A percentile compares a stretch with the other conserved stretches of the same genome.
These are phyloP conservation scores for Pseudomonodictys pantanalensis DNA, from an alignment of 495 filamentous ascomycete genomes.

Conservation along the genomic window DNA sequence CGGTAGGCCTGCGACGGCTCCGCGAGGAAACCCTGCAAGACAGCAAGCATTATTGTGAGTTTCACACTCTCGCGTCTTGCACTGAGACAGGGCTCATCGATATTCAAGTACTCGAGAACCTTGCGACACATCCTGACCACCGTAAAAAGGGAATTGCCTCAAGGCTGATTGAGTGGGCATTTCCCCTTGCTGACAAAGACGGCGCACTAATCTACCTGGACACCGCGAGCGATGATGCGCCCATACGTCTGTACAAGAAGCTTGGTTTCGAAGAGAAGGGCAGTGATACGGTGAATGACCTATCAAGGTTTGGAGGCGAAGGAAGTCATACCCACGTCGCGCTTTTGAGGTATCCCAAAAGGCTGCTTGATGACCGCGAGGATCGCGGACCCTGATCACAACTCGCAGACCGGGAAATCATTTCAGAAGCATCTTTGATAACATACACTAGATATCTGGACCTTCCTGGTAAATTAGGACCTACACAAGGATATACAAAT, in stretches of 20 bases:
- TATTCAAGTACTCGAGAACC: conserved; percentile 21
- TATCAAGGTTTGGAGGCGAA: conserved; percentile 22
- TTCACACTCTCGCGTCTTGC: not conserved
- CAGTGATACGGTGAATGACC: conserved; percentile 11
- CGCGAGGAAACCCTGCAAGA: not conserved
- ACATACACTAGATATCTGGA: too few relatives aligned
- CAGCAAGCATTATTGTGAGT: conserved; percentile 14
- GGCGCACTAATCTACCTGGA: conserved; percentile 17
- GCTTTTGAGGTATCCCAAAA: conserved; percentile 24
- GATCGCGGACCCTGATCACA: too few relatives aligned
- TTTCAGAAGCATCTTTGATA: too few relatives aligned
- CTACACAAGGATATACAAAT: too few relatives aligned
- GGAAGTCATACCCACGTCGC: conserved; percentile 24
- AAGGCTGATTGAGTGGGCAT: conserved; percentile 15
- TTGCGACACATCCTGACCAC: conserved; percentile 20
- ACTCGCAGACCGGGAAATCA: too few relatives aligned
- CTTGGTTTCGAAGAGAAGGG: conserved; percentile 24
- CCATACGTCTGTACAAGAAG: conserved; percentile 19
- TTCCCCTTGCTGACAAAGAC: conserved; percentile 15
- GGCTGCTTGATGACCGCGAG: too few relatives aligned
- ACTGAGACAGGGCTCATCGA: not conserved
- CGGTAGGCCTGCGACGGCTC: not conserved
- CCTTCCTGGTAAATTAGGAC: too few relatives aligned
- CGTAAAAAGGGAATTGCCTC: conserved; percentile 25
- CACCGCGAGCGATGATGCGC: conserved; percentile 23